A percentile compares a stretch with the other conserved stretches of the same genome.
Conservation (phyloP, 345 rosid genomes). For the Brassica rapa region DNA sequence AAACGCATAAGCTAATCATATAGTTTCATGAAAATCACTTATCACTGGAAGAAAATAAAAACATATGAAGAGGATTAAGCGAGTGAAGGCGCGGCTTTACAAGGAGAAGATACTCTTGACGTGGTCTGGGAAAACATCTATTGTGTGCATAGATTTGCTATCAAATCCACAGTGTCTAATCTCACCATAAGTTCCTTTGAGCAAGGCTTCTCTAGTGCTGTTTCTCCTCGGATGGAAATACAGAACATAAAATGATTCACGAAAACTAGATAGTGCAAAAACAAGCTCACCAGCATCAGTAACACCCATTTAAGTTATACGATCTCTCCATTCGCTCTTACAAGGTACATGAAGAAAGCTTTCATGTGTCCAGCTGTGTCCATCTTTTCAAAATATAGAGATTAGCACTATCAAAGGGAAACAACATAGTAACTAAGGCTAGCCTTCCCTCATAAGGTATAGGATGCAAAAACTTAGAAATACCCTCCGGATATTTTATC, state of each 20-base stretch:
- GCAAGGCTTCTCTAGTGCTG: neutral
- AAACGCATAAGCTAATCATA: neutral
- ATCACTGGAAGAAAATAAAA: neutral
- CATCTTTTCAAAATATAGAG: neutral
- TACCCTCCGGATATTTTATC: neutral
- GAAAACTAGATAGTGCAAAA: neutral
- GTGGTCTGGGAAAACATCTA: neutral
- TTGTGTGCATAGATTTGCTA: too few species aligned
- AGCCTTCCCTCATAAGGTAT: slow-evolving; percentile 1
- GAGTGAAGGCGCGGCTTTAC: neutral
- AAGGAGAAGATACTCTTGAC: neutral
- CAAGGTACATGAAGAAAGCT: neutral
- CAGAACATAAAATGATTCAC: neutral
- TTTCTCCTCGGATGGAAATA: neutral
- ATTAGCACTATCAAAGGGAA: neutral
- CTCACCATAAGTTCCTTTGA: neutral
- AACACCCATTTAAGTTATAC: neutral
- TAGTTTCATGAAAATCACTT: neutral
- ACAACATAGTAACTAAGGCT: neutral
- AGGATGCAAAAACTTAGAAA: rapidly evolving
- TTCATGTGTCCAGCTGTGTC: neutral
- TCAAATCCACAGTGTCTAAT: neutral
- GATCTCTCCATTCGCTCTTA: neutral
- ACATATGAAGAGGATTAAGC: neutral
- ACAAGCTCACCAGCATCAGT: slow-evolving; percentile 18